Percentiles rank a stretch among this genome's conserved stretches.
Conservation (phyloP, 2,329 filamentous ascomycete species). For the Penicillium sp. region DNA sequence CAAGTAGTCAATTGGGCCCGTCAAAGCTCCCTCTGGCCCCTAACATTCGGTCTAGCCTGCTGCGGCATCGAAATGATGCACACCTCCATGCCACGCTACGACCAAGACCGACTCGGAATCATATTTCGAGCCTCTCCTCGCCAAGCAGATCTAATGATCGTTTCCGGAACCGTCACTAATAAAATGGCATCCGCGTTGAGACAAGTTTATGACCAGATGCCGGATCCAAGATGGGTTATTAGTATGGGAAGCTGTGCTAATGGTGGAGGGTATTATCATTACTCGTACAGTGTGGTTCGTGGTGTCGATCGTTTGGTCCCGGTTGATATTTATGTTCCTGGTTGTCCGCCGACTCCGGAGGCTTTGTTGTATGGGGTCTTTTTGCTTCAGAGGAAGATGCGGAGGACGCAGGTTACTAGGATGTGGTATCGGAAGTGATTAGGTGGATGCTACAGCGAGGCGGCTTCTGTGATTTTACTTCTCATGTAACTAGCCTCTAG, state of each 20-base stretch:
- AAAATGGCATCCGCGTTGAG: conserved; percentile 93
- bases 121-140: conserved; percentile 72
- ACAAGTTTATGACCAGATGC: conserved; percentile 96
- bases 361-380: conserved; percentile 9
- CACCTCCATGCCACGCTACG: conserved; percentile 69
- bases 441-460: no score
- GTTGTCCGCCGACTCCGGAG: conserved; percentile 13
- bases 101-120: conserved; percentile 11
- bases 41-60: conserved; percentile 87
- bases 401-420: conserved; percentile 3
- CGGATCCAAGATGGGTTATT: conserved; percentile 84
- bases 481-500: no score
- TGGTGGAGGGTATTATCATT: conserved; percentile 85
- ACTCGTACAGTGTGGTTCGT: conserved; percentile 77
- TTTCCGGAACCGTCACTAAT: conserved; percentile 89
- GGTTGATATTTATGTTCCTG: conserved; percentile 70
- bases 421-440: conserved; percentile 13
- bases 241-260: conserved; percentile 86
- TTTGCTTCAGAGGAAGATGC: conserved; percentile 10
- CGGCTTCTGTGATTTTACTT: not conserved
- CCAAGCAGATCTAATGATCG: conserved; percentile 92
- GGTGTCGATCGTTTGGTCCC: conserved; percentile 78
- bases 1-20: conserved; percentile 82
- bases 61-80: conserved; percentile 95
- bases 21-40: conserved; percentile 83